Base-by-base conservation (phyloP, 106 monocot genomes). In the Acanthochlamys bracteata region DNA sequence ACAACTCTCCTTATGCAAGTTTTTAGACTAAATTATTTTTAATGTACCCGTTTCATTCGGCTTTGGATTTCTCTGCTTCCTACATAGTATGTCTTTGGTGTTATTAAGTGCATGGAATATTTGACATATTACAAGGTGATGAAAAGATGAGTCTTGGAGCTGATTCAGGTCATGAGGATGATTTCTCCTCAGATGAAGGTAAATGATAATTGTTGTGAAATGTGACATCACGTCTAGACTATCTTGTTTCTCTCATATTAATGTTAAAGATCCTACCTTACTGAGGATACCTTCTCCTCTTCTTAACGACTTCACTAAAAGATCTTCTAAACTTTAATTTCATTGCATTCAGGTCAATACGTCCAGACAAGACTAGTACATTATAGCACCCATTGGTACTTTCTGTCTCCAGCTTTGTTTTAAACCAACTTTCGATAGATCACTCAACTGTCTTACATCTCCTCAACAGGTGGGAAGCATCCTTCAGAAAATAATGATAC, bases 131-230 rank as follows among this genome's bases (percentile, higher is more conserved):
- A 33, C 33, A 33, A 33, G 33, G 33, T 33, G 87, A 83, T 55
- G 92, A 77, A 60, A 86, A 91, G 24, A 66, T 83, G 61, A 88
- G 64, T 67, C 61, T 88, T 74, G 90, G 78, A 73, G 81, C 58
- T 74, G 78, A 77, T 66, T 85, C 85, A 63, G 69, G 45, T 40
- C 76, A 85, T 21, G 84, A 84, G 6, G 67, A 80, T 42, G 78
- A 72, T 13, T 86, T 74, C 59, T 75, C 72, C 15, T 77, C 80
- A 64, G 92, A 88, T 66, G 98, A 78, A 98, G 80, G 98, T 86
- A 75, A 68, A 24, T 25, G 53, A 17, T 15, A 55, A 33, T 33
- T 33, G 33, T 33, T 1, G 33, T 33, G 33, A 33, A 3, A 6
- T 1, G 33, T 33, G 33, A 33, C 33, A 33, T 33, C 1, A 33